Evolutionary conservation across 352 stramenopile species (phyloP).

Genomic region (Globisporangium paddicum): DNA sequence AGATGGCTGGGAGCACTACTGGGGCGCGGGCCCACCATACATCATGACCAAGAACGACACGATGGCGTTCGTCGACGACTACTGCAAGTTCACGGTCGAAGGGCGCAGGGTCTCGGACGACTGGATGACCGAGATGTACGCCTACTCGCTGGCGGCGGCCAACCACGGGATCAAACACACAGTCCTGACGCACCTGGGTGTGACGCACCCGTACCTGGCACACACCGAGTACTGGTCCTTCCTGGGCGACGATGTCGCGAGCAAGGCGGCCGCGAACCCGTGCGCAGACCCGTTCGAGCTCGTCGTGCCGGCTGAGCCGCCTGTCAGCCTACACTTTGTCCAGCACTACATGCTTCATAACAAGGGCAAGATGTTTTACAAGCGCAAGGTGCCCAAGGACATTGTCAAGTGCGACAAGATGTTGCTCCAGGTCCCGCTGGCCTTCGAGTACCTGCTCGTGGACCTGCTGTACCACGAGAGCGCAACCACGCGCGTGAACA

Average conservation of each 20-base stretch:
- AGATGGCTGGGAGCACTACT: constrained; percentile 37
- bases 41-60: constrained; percentile 48
- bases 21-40: constrained; percentile 42
- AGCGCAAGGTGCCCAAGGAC: constrained; percentile 17
- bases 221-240: constrained; percentile 42
- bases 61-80: constrained; percentile 38
- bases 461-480: constrained; percentile 7
- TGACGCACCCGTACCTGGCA: constrained; percentile 33
- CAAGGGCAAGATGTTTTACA: constrained; percentile 22
- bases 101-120: constrained; percentile 22
- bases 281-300: constrained; percentile 28
- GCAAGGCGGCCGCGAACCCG: constrained; percentile 25
- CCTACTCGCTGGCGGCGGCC: constrained; percentile 37
- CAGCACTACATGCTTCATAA: constrained; percentile 16
- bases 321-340: constrained; percentile 49
- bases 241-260: constrained; percentile 11
- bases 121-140: constrained; percentile 68
- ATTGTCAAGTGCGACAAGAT: constrained; percentile 16
- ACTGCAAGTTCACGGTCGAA: constrained; percentile 40
- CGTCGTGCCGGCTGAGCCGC: constrained; percentile 30
- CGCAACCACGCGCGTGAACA: not conserved
- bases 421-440: constrained; percentile 14
- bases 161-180: constrained; percentile 56
- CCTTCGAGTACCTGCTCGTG: constrained; percentile 15
- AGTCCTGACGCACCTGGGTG: constrained; percentile 33